Base-by-base conservation (phyloP, 345 rosid species). In the Dipteronia sinensis region DNA sequence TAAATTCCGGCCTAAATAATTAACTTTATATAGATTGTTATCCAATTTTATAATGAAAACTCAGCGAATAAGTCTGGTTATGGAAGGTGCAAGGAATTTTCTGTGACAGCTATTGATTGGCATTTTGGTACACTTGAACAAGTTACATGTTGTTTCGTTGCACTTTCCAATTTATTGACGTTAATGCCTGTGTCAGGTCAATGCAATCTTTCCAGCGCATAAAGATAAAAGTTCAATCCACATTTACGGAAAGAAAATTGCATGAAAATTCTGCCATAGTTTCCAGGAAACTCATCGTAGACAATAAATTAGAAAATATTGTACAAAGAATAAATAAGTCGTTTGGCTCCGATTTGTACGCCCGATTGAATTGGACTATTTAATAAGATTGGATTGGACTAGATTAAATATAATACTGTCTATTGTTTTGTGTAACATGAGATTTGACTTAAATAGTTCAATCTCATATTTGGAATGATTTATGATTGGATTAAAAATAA, bases 61-160 rank as follows among this genome's bases (percentile, higher is more conserved):
- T 17, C 0, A 7, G 3, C 22, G 11, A 31, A 4, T 6, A 4
- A 23, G 56, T 12, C 10, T 27, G 62, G 7, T 19, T 7, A 25
- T 11, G 55, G 77, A 65, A 75, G 20, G 1, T 74, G 63, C 77
- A 6, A 0, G 47, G 77, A 65, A 74, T 6, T 20, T 75, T 44
- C 71, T 1, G 4, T 20, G 49, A 44, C 68, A 10, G 27, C 77
- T 1, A 40, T 53, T 0, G 13, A 11, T n/a, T 2, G 20, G n/a
- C n/a, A n/a, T n/a, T n/a, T n/a, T n/a, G n/a, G n/a, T 7, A 59
- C 17, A 49, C 38, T 38, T 4, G 6, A 3, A 12, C 19, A 10
- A 0, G 38, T 15, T 3, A 38, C 7, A 6, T 11, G 15, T 0
- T 20, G 23, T 0, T 38, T 25, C 3, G 15, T 31, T 31, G 0